Conservation (phyloP, 2,329 filamentous ascomycete species). For the Sporothrix inflata region DNA sequence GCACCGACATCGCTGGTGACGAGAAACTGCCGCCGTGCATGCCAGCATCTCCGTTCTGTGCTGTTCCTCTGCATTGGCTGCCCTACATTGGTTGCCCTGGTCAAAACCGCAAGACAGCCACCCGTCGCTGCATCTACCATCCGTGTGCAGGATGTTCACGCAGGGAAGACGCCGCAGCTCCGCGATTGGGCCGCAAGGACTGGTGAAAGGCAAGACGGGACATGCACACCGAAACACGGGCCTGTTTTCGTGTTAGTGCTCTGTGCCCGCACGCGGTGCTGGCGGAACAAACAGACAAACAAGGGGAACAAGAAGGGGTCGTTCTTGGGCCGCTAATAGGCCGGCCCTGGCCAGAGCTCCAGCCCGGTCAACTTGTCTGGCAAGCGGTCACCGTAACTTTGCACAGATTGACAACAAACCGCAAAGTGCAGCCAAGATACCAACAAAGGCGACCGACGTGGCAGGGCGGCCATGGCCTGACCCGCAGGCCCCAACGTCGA, state of each 20-base stretch:
- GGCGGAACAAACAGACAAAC: background rate
- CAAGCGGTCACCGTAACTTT: slow-evolving; percentile 18
- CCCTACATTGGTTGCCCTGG: background rate
- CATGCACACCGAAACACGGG: background rate
- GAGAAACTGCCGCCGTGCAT: background rate
- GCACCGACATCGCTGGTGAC: background rate
- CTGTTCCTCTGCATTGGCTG: background rate
- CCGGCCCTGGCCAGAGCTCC: background rate
- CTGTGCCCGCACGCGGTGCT: background rate
- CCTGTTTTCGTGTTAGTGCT: background rate
- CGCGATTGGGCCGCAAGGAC: background rate
- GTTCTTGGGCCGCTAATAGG: background rate
- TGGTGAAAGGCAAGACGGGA: background rate
- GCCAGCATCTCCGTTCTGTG: background rate
- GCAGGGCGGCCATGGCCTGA: slow-evolving; percentile 6
- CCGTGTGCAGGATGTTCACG: background rate
- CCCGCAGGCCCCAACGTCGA: background rate
- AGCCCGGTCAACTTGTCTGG: background rate
- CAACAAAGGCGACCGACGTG: slow-evolving; percentile 6
- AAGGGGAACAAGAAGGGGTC: no score
- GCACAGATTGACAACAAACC: background rate
- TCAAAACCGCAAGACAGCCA: background rate
- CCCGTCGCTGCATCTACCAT: background rate
- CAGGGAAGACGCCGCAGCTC: background rate
- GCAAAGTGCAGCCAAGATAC: background rate